These are phyloP conservation scores for Mucor mucedo DNA, from an alignment of 371 early-diverging fungal species.

Conservation along the genomic window DNA sequence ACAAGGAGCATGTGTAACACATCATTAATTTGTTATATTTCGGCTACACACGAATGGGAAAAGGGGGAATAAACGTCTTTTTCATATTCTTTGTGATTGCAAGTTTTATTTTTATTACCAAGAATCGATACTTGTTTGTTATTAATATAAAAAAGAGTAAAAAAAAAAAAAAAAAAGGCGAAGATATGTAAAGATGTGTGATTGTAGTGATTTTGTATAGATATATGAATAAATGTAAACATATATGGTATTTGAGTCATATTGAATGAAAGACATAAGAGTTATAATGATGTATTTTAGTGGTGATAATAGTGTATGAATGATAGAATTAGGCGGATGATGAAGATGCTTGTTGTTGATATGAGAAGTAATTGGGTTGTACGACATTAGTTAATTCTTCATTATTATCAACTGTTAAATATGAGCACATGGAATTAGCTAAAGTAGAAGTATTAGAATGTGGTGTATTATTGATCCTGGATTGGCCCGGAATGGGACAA, in stretches of 20 bases:
- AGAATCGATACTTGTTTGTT: background rate
- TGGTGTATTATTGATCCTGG: background rate
- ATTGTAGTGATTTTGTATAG: background rate
- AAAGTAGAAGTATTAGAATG: slow-evolving; percentile 21
- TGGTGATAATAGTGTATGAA: too few species aligned
- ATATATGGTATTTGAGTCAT: slow-evolving; percentile 5
- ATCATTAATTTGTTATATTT: background rate
- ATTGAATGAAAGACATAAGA: background rate
- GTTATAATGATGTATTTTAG: background rate
- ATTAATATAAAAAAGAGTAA: background rate
- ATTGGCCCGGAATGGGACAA: slow-evolving; percentile 18
- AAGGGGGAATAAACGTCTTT: background rate
- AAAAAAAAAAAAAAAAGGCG: too few species aligned
- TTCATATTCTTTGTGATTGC: slow-evolving; percentile 7
- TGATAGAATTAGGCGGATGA: background rate
- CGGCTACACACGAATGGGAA: background rate
- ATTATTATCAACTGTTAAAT: slow-evolving; percentile 16
- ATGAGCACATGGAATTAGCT: slow-evolving; percentile 20
- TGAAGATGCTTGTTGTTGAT: background rate
- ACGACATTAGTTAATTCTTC: background rate
- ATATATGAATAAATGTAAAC: slow-evolving; percentile 9
- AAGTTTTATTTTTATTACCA: background rate
- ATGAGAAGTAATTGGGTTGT: background rate
- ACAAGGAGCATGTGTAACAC: slow-evolving; percentile 6
- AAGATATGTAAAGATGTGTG: too few species aligned